These are phyloP conservation scores for Lycium ferocissimum DNA, from an alignment of 257 asterid genomes.

Conservation along the genomic window DNA sequence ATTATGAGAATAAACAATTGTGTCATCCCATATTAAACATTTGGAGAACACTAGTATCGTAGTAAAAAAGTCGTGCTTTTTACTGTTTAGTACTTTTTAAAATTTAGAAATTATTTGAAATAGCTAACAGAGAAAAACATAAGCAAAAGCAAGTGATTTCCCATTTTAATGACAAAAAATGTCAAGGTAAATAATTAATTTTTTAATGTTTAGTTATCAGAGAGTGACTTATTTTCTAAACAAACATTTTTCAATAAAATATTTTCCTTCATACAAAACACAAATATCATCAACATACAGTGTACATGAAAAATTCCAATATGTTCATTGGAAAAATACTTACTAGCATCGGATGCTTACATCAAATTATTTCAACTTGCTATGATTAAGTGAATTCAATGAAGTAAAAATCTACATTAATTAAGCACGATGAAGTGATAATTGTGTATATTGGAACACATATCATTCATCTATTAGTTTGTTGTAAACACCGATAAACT, in stretches of 20 bases:
- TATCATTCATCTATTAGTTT: too few species aligned
- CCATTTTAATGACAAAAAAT: neutral
- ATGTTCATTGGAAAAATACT: too few species aligned
- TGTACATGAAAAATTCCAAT: too few species aligned
- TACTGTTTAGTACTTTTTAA: neutral
- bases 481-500: too few species aligned
- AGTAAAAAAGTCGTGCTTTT: neutral
- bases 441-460: too few species aligned
- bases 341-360: too few species aligned
- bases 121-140: neutral
- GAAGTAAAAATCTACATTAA: too few species aligned
- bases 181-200: neutral
- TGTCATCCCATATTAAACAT: neutral
- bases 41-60: neutral
- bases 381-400: too few species aligned
- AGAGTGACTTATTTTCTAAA: neutral
- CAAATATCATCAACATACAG: neutral
- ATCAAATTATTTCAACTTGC: too few species aligned
- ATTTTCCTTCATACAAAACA: neutral
- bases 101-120: neutral
- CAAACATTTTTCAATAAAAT: too few species aligned
- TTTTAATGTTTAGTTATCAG: neutral
- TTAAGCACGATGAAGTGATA: too few species aligned
- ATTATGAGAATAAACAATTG: neutral
- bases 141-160: neutral